Evolutionary conservation across 1,284 basidiomycete species (phyloP), one percentile per base, ranked within the genome.

Genomic region (Cryptococcus amylolentus): DNA sequence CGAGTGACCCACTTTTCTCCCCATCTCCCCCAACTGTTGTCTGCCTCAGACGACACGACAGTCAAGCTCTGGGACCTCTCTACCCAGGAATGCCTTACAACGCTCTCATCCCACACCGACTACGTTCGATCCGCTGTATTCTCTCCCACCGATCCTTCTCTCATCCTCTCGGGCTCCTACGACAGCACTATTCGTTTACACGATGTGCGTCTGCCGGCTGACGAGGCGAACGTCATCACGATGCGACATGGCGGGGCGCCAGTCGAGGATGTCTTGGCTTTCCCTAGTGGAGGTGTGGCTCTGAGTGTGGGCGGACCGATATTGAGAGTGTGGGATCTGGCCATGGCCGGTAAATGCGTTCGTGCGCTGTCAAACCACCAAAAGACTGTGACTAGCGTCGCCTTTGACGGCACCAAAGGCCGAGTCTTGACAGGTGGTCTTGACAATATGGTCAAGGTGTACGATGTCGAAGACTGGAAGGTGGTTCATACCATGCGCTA

Each of bases 401-500:
- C 89, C 5, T 91, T 94, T 76, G 86, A 92, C 70, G 77, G 87
- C 16, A 83, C 83, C 54, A 70, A 70, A 55, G 68, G 68, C 35
- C 83, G 94, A 27, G 82, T 98, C 3, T 81, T 99, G 47, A 93
- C 91, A 0, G 96, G 89, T 38, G 87, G 90, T 37, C 80, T 99
- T 59, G 96, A 99, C 73, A 92, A 94, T 64, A 88, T 99, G 86
- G 91, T 98, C 57, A 99, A 99, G 79, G 93, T 98, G 23, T 99
- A 98, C 79, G 94, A 98, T 72, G 86, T 95, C 49, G 86, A 89
- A 69, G 87, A 88, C 40, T 95, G 94, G 81, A 89, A 89, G 68
- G 96, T 98, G 31, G 88, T 95, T 9, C 96, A 99, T 74, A 98
- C 96, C 0, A 98, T 99, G 92, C 88, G 95, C 43, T 98, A 98